Evolutionary conservation across 2,329 filamentous ascomycete species (phyloP), one percentile per base, ranked within the genome.

Genomic region (Monilinia fructicola): DNA sequence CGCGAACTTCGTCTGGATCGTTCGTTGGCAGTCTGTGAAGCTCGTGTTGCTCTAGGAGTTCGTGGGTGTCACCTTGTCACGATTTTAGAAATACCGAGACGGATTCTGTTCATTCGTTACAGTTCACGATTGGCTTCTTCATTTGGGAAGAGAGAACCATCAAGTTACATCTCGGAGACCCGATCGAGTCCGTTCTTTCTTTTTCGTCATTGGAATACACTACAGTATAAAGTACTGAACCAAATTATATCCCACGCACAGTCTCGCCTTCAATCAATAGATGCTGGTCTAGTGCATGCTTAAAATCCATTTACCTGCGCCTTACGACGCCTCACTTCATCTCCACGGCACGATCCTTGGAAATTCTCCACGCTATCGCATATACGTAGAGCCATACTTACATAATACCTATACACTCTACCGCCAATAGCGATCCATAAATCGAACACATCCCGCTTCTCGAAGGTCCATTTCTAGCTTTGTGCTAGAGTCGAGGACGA

Each of bases 401-500:
- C 31, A 64, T 52, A 65, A 53, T 16, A 42, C 28, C 55, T 46
- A 35, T 28, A 60, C 54, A 16, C 26, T 42, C 21, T 38, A 59
- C 7, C 42, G 31, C 63, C 42, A 63, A 63, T 63, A 63, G 14
- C 21, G 23, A 65, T 53, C 44, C 63, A 59, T 65, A 65, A 65
- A 53, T 60, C 35, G 23, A n/a, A 52, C 46, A 65, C 7, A 60
- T 60, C 54, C 55, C 63, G 52, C 63, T 52, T 11, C 40, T 59
- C 44, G 21, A 61, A 50, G 16, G 38, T 50, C 35, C 44, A 52
- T 38, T 38, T 40, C 44, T n/a, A 50, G 58, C 44, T 38, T 50
- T 50, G 58, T 26, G 44, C 58, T 61, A 44, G 31, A 50, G 58
- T 61, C 31, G 46, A 26, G 28, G 56, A 35, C 28, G 58, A 35